phyloP scores from a whole-genome alignment of 2,329 filamentous ascomycete genomes.

The Fusarium chuoi region DNA sequence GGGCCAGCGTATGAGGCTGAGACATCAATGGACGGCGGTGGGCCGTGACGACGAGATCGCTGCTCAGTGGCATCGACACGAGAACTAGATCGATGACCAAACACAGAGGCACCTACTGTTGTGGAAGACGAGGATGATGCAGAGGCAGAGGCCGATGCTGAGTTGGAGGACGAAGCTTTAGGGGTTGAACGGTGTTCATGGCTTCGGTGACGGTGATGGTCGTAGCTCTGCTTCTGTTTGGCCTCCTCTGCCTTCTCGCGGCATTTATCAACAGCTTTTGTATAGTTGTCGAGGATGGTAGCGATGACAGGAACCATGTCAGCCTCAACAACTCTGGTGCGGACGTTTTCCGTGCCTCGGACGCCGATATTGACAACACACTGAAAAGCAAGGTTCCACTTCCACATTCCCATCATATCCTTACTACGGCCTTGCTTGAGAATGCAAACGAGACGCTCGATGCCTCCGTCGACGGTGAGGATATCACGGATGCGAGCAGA shows the following conservation, averaged over 20 bases:
- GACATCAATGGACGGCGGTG: constrained; percentile 75
- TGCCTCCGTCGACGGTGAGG: constrained; percentile 96
- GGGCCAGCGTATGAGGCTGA: constrained; percentile 56
- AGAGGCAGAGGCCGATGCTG: constrained; percentile 50
- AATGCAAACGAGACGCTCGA: constrained; percentile 96
- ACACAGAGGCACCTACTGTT: constrained; percentile 46
- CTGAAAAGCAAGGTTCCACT: constrained; percentile 99
- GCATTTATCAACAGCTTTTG: constrained; percentile 93
- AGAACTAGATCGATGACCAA: constrained; percentile 63
- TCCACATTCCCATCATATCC: constrained; percentile 99
- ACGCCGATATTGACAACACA: constrained; percentile 99
- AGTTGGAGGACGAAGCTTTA: constrained; percentile 53
- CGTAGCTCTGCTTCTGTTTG: constrained; percentile 74
- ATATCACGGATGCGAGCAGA: constrained; percentile 98
- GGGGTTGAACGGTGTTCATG: constrained; percentile 60
- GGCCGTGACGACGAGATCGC: constrained; percentile 78
- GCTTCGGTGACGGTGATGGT: constrained; percentile 62
- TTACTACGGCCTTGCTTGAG: constrained; percentile 96
- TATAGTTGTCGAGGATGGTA: constrained; percentile 97
- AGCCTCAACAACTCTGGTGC: constrained; percentile 95
- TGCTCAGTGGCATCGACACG: constrained; percentile 67
- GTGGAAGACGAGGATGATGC: constrained; percentile 43
- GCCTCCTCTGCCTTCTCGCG: constrained; percentile 86
- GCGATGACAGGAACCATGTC: constrained; percentile 99
- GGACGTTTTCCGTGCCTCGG: constrained; percentile 90